These are phyloP conservation scores for Sporothrix brunneoviolacea DNA, from an alignment of 2,329 filamentous ascomycete species.

Conservation along the genomic window DNA sequence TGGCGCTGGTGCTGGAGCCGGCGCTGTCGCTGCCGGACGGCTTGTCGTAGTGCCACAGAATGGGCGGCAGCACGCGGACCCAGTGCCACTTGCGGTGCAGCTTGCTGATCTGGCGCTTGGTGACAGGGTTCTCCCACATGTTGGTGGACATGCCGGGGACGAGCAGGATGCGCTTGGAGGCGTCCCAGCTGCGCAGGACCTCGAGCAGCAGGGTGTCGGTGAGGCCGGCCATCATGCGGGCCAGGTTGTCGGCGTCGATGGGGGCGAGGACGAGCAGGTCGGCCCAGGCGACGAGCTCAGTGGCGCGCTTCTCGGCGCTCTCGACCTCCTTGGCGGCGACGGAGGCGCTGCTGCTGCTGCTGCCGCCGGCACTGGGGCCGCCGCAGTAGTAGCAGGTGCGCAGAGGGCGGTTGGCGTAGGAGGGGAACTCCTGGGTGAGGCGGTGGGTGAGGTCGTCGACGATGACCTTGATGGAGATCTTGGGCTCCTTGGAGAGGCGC, in stretches of 20 bases:
- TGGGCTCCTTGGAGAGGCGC: constrained; percentile 57
- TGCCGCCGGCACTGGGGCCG: not conserved
- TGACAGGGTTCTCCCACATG: constrained; percentile 88
- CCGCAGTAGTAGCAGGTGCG: constrained; percentile 21
- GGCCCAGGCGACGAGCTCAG: constrained; percentile 76
- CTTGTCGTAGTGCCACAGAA: constrained; percentile 66
- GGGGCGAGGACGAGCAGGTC: constrained; percentile 79
- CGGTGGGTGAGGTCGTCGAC: constrained; percentile 59
- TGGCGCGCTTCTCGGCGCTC: constrained; percentile 46
- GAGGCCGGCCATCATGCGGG: constrained; percentile 80
- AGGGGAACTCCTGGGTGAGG: constrained; percentile 56
- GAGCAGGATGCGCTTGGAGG: constrained; percentile 75
- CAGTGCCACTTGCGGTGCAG: constrained; percentile 79
- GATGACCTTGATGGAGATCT: constrained; percentile 55
- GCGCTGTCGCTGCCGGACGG: constrained; percentile 17
- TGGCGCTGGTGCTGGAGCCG: constrained; percentile 27
- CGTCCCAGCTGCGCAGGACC: constrained; percentile 78
- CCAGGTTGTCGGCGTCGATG: constrained; percentile 75
- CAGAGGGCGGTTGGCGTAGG: constrained; percentile 49
- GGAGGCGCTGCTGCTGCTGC: not conserved
- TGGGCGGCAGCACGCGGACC: constrained; percentile 73
- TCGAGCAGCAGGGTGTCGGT: constrained; percentile 75
- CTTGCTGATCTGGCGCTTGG: constrained; percentile 79
- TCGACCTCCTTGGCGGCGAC: constrained; percentile 37
- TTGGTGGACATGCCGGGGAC: constrained; percentile 83